Evolutionary conservation across 202 grass and related monocot species (phyloP), one percentile per base, ranked within the genome.

Genomic region (Zoysia matrella): DNA sequence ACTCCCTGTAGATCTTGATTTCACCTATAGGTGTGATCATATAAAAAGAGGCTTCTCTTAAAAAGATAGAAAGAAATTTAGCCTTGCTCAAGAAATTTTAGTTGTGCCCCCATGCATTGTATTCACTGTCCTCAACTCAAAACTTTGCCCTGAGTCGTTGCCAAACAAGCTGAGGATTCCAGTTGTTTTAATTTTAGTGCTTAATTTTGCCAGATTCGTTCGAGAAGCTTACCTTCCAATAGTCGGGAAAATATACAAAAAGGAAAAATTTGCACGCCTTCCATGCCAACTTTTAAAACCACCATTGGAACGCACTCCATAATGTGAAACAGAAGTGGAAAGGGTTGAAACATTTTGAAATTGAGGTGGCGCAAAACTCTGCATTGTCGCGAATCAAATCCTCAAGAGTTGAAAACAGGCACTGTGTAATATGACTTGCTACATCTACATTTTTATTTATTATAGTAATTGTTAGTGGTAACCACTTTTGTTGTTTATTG

Each of bases 1-100:
- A 78, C 11, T 11, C 47, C 39, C 39, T 78, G 4, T 39, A 77
- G 66, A 53, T 71, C 13, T 55, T 71, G 69, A 60, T 10, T 69
- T 70, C 70, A 7, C 2, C 61, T 43, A 44, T 1, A 7, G 14
- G 44, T 11, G 41, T 58, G 8, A 74, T 54, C 36, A 8, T 57
- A 43, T 2, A 11, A 7, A 56, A 74, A 16, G 14, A 74, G 40
- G 1, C 13, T 7, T 44, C n/a, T 53, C 13, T 53, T 11, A 51
- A 51, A 51, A 8, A 51, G 8, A 51, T 3, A 52, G 12, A 52
- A 52, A 52, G 3, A 52, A 53, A 4, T 36, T 36, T 12, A 53
- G 3, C 9, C 8, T 10, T 52, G 50, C 50, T 52, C 50, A 10
- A 52, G 50, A 52, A 52, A 52, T 52, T 52, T 2, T 52, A 52